Conservation (phyloP, 2,329 filamentous ascomycete species). For the Bipolaris cookei region DNA sequence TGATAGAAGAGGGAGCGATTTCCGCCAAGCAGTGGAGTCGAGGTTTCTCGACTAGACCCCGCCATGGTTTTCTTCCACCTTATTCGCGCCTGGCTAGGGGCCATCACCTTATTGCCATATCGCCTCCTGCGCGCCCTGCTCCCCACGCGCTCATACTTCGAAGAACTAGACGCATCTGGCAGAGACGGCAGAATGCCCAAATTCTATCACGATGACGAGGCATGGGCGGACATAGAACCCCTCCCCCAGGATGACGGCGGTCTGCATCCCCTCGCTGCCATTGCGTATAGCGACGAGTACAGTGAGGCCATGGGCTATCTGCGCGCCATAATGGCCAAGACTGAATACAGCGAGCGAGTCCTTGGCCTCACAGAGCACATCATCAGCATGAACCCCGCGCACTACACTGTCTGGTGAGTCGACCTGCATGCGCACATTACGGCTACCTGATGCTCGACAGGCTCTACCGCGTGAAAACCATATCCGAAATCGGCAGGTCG, state of each 20-base stretch:
- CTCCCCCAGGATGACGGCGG: constrained; percentile 84
- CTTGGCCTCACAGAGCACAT: constrained; percentile 85
- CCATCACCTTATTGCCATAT: constrained; percentile 20
- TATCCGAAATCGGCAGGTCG: constrained; percentile 70
- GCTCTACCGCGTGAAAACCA: constrained; percentile 84
- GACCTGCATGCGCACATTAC: background rate
- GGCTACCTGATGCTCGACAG: constrained; percentile 46
- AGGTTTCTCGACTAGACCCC: constrained; percentile 17
- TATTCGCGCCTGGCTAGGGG: constrained; percentile 23
- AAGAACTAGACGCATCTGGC: background rate
- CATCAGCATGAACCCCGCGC: constrained; percentile 91
- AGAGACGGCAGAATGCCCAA: constrained; percentile 29
- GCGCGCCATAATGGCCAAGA: constrained; percentile 86
- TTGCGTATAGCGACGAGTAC: constrained; percentile 90
- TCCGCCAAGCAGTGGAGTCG: constrained; percentile 22
- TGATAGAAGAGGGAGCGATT: constrained; percentile 16
- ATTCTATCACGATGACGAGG: constrained; percentile 69
- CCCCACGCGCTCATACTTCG: background rate
- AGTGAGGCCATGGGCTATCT: constrained; percentile 92
- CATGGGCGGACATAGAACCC: constrained; percentile 84
- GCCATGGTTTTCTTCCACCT: constrained; percentile 24
- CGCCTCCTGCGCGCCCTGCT: constrained; percentile 17
- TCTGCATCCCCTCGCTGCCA: constrained; percentile 79
- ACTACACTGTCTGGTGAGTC: constrained; percentile 91
- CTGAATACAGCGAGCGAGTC: constrained; percentile 81